A percentile compares a stretch with the other conserved stretches of the same genome.
These are phyloP conservation scores for Pleurotus eryngii DNA, from an alignment of 768 basidiomycete species.

Conservation along the genomic window DNA sequence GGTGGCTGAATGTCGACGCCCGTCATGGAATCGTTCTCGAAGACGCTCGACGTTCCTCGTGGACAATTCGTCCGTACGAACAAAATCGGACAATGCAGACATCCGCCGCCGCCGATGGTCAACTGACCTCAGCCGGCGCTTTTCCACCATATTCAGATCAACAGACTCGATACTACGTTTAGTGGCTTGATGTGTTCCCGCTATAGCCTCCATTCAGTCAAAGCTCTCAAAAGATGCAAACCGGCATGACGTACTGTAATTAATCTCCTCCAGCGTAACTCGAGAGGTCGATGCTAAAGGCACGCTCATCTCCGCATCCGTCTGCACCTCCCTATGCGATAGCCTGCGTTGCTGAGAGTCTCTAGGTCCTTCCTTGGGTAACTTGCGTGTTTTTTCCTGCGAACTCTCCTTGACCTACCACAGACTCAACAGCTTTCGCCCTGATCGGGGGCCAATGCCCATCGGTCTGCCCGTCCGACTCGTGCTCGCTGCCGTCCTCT, in stretches of 20 bases:
- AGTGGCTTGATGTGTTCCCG: not conserved
- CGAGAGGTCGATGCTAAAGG: not conserved
- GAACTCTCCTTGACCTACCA: not conserved
- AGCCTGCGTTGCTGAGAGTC: not conserved
- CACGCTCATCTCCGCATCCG: not conserved
- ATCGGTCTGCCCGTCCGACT: not conserved
- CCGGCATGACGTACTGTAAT: not conserved
- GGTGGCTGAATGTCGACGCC: not conserved
- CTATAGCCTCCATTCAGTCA: not conserved
- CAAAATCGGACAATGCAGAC: not conserved
- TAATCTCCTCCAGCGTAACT: not conserved
- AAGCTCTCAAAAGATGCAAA: not conserved
- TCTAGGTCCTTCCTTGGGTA: not conserved
- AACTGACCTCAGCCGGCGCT: not conserved
- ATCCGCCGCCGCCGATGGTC: conserved; percentile 2
- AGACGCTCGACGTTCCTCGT: not conserved
- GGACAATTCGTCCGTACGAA: not conserved
- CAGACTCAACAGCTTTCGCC: not conserved
- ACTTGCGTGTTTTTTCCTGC: not conserved
- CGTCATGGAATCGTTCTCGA: not conserved
- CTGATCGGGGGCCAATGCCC: not conserved
- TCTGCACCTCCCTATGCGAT: not conserved
- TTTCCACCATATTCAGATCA: not conserved
- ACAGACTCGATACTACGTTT: not conserved
- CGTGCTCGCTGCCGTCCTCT: not conserved